These are phyloP conservation scores for Phaeoacremonium minimum DNA, from an alignment of 2,329 filamentous ascomycete species.

Conservation along the genomic window DNA sequence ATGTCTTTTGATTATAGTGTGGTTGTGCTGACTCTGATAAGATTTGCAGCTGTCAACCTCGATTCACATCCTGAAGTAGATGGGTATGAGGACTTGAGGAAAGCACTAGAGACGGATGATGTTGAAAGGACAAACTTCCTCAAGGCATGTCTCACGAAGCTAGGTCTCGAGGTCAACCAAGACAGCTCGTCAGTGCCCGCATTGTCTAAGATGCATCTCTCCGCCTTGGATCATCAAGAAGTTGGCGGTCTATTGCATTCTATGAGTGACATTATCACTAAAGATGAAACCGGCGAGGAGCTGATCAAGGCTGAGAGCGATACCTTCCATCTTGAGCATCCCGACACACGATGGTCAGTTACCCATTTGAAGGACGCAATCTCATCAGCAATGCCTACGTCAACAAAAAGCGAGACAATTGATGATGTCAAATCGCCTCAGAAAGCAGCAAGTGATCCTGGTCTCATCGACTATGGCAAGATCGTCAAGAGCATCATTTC, in stretches of 20 bases:
- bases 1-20: neutral
- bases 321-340: conserved; percentile 72
- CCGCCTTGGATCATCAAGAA: conserved; percentile 60
- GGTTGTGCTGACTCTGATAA: conserved; percentile 8
- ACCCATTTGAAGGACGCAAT: conserved; percentile 51
- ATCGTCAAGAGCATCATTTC: conserved; percentile 70
- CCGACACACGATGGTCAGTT: conserved; percentile 56
- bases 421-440: no score
- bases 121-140: conserved; percentile 68
- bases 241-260: conserved; percentile 64
- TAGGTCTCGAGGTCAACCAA: conserved; percentile 75
- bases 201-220: conserved; percentile 79
- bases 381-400: conserved; percentile 21
- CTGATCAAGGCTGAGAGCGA: conserved; percentile 79
- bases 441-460: conserved; percentile 21
- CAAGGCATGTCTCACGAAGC: conserved; percentile 71
- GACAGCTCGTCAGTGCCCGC: conserved; percentile 68
- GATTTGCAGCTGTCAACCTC: conserved; percentile 79
- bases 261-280: conserved; percentile 64
- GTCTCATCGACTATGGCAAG: conserved; percentile 69
- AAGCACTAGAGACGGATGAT: conserved; percentile 65
- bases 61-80: conserved; percentile 61
- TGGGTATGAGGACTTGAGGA: conserved; percentile 66
- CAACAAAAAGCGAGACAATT: conserved; percentile 8
- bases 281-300: conserved; percentile 57